Conservation (phyloP, 1,284 basidiomycete genomes). For the Polyporus tsugae region DNA sequence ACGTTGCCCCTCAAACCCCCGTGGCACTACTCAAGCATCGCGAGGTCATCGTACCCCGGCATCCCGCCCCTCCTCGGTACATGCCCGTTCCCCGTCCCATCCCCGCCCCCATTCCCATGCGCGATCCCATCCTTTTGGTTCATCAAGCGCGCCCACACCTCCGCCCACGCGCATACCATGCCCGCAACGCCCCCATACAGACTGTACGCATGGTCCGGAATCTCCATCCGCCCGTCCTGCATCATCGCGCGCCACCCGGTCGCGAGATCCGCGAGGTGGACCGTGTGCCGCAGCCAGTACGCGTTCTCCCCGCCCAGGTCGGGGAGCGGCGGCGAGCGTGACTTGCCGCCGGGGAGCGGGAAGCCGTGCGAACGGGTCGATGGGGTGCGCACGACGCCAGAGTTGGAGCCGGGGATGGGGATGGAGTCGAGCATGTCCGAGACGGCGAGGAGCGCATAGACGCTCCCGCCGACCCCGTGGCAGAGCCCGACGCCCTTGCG, state of each 20-base stretch:
- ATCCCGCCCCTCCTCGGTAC: constrained; percentile 32
- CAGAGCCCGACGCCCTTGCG: constrained; percentile 65
- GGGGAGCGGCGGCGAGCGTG: background rate
- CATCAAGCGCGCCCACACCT: constrained; percentile 48
- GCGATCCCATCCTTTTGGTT: constrained; percentile 14
- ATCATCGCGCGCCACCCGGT: constrained; percentile 46
- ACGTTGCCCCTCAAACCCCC: background rate
- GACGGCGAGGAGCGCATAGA: constrained; percentile 58
- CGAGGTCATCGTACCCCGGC: constrained; percentile 41
- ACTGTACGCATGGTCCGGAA: constrained; percentile 60
- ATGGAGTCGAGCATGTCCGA: constrained; percentile 42
- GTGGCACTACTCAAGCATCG: constrained; percentile 15
- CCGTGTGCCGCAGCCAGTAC: constrained; percentile 47
- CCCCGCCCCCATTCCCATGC: constrained; percentile 19
- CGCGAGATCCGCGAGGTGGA: constrained; percentile 56
- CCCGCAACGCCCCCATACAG: constrained; percentile 63
- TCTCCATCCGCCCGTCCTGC: constrained; percentile 49
- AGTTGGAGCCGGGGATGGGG: constrained; percentile 1
- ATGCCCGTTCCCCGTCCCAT: constrained; percentile 19
- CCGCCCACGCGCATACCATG: constrained; percentile 64
- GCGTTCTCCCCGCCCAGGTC: constrained; percentile 9
- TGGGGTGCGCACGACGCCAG: constrained; percentile 1
- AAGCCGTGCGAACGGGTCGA: constrained; percentile 6
- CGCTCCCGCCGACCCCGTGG: constrained; percentile 61
- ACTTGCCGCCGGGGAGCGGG: constrained; percentile 5